Conservation (phyloP, 352 stramenopile species). For the Globisporangium cederbergense region DNA sequence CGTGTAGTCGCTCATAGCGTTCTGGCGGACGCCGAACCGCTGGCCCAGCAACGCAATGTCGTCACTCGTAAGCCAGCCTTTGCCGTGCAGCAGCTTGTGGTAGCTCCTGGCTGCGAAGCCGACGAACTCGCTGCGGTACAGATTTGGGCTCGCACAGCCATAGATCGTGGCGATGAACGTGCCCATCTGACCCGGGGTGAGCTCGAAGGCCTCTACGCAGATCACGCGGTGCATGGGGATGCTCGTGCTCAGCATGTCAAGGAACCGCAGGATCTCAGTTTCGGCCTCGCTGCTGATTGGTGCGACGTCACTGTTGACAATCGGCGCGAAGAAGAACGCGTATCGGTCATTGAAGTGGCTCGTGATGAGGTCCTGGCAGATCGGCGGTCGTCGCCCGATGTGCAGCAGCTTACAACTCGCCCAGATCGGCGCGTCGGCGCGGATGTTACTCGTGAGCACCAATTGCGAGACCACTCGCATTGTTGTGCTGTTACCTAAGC, state of each 20-base stretch:
- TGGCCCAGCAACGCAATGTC: slow-evolving; percentile 17
- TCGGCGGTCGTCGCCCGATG: slow-evolving; percentile 10
- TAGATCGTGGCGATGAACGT: slow-evolving; percentile 17
- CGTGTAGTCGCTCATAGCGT: slow-evolving; percentile 20
- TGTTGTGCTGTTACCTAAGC: slow-evolving; percentile 9
- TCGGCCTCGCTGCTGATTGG: slow-evolving; percentile 8
- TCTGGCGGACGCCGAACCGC: slow-evolving; percentile 22
- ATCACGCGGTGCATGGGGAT: slow-evolving; percentile 15
- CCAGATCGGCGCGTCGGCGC: slow-evolving; percentile 23
- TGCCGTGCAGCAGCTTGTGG: slow-evolving; percentile 10
- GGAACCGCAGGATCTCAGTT: slow-evolving; percentile 19
- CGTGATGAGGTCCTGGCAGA: slow-evolving; percentile 21
- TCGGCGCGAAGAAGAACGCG: neutral
- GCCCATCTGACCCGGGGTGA: slow-evolving; percentile 6
- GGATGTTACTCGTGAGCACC: slow-evolving; percentile 22
- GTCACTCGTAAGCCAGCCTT: slow-evolving; percentile 22
- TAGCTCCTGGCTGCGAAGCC: slow-evolving; percentile 15
- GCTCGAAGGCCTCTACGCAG: slow-evolving; percentile 22
- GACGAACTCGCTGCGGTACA: slow-evolving; percentile 16
- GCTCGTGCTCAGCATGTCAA: slow-evolving; percentile 21
- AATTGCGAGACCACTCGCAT: slow-evolving; percentile 17
- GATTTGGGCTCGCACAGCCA: slow-evolving; percentile 24
- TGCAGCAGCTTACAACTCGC: slow-evolving; percentile 20
- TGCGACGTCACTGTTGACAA: neutral
- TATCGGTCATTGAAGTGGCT: slow-evolving; percentile 20